Evolutionary conservation across 768 basidiomycete species (phyloP).

Genomic region (Pleurotus eryngii): DNA sequence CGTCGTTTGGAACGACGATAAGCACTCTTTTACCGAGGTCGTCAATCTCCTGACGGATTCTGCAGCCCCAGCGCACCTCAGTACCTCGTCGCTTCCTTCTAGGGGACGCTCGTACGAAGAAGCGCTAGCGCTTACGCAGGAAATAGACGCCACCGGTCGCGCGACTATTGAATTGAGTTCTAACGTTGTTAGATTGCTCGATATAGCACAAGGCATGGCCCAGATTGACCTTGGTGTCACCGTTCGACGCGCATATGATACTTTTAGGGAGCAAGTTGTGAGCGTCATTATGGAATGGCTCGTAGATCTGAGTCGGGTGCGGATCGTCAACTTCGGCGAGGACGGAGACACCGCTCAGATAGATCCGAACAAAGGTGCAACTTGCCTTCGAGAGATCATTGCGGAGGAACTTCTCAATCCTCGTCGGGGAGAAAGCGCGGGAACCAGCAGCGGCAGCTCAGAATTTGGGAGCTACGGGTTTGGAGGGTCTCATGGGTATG

Average conservation of each 20-base stretch:
- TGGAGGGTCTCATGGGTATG: neutral
- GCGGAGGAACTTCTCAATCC: constrained; percentile 66
- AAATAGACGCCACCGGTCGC: constrained; percentile 77
- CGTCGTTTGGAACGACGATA: constrained; percentile 95
- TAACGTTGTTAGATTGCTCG: constrained; percentile 53
- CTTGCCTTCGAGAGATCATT: constrained; percentile 68
- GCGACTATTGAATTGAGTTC: constrained; percentile 79
- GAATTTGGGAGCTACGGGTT: constrained; percentile 39
- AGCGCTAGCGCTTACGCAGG: constrained; percentile 50
- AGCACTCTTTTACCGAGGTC: constrained; percentile 90
- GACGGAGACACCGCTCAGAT: neutral
- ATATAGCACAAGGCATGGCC: constrained; percentile 73
- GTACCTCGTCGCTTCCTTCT: neutral
- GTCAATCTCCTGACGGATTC: constrained; percentile 66
- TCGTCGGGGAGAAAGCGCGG: constrained; percentile 49
- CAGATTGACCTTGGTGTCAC: constrained; percentile 93
- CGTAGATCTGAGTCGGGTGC: constrained; percentile 71
- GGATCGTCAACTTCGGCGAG: constrained; percentile 42
- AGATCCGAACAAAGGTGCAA: constrained; percentile 34
- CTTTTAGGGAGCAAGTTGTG: constrained; percentile 83
- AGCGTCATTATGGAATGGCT: constrained; percentile 86
- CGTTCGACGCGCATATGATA: constrained; percentile 81
- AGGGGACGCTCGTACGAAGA: constrained; percentile 46
- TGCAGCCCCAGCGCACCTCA: constrained; percentile 23
- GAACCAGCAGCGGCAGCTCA: constrained; percentile 36